Evolutionary conservation across 2,329 filamentous ascomycete genomes (phyloP), one percentile per base, ranked within the genome.

Genomic region (Venturia aucupariae): DNA sequence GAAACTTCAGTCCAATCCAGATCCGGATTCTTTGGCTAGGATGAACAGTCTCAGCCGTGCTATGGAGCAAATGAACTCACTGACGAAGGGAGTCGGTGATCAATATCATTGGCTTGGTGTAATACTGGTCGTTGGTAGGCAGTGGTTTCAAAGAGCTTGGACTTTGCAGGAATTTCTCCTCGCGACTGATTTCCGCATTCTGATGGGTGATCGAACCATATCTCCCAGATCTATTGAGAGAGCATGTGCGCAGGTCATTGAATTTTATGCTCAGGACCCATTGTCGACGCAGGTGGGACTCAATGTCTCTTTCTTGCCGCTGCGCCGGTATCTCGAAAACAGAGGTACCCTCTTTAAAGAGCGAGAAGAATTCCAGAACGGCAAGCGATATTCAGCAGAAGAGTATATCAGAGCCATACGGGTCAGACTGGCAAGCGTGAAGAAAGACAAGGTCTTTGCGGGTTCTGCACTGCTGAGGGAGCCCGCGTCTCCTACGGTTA

Each of bases 151-250:
- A 61, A 62, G 63, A 65, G 57, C 42, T 17, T 65, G 63, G 57
- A 65, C 63, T 17, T 44, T 65, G 44, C 64, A 63, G 35, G 64
- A 65, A 22, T 63, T 65, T 59, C 60, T 65, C 19, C 60, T 65
- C 15, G 59, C 64, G 17, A 61, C 30, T 13, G 30, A 65, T 19
- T 41, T 59, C 48, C 32, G 32, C 6, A 42, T 65, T 22, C 24
- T 62, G n/a, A 65, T 65, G 55, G 63, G 63, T 30, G 48, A 61
- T 44, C 57, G 57, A 61, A 39, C 48, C 6, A 55, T 65, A 54
- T 24, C 19, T 19, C 30, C 39, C 5, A 59, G 51, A 27, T 38
- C 63, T 39, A 44, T 65, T 6, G 30, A 44, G 11, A 65, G 32
- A 38, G 35, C 63, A 38, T 57, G 55, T 35, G 51, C 55, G 35